A percentile compares a stretch with the other conserved stretches of the same genome.
phyloP scores from a whole-genome alignment of 345 rosid genomes.

The Boechera divaricarpa region DNA sequence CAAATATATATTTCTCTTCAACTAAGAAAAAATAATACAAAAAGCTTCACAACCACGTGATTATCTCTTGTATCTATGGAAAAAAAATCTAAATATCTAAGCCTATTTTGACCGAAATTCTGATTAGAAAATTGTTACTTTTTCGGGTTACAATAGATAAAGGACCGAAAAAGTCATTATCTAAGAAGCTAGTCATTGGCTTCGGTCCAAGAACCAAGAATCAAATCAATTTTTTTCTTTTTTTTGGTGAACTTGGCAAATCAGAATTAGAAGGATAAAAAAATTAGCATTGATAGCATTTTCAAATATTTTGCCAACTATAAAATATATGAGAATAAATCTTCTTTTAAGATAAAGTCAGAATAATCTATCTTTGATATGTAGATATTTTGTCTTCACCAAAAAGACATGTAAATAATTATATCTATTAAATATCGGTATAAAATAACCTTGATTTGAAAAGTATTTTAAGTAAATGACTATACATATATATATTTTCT shows the following conservation, averaged over 20 bases:
- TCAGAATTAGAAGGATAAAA: not conserved
- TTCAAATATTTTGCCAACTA: not conserved
- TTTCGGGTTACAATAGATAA: not conserved
- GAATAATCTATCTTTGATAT: not conserved
- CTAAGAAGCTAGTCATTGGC: conserved; percentile 25
- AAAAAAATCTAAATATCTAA: conserved; percentile 27
- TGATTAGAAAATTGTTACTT: conserved; percentile 18
- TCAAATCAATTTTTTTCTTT: not conserved
- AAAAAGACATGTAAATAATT: too few species aligned
- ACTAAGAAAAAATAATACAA: conserved; percentile 4
- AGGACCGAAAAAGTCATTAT: not conserved
- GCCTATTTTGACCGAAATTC: conserved; percentile 2
- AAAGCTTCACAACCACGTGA: conserved; percentile 36
- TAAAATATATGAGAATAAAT: not conserved
- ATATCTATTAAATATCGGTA: too few species aligned
- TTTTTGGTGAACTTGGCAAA: not conserved
- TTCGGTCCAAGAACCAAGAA: conserved; percentile 9
- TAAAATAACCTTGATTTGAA: too few species aligned
- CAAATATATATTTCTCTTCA: not conserved
- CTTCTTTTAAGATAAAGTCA: not conserved
- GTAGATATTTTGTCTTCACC: too few species aligned
- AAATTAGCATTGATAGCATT: not conserved
- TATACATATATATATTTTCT: too few species aligned
- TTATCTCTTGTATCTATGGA: conserved; percentile 18
- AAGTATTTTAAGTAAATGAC: too few species aligned